A percentile compares a stretch with the other conserved stretches of the same genome.
Evolutionary conservation across 129 eudicot genomes (phyloP).

Genomic region (Pseudognaphalium luteoalbum): DNA sequence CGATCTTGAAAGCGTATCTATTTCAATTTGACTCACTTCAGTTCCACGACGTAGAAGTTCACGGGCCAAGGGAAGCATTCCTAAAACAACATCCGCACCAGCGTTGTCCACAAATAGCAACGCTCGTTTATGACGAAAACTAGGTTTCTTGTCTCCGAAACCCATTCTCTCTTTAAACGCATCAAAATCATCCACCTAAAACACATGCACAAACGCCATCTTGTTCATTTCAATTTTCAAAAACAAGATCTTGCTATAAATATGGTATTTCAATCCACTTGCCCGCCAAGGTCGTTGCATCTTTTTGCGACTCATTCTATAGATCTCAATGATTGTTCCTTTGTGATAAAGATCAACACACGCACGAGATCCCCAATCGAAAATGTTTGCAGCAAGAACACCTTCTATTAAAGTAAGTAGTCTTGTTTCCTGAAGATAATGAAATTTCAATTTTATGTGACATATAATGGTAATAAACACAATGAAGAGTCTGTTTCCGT

Average conservation of each 20-base stretch:
- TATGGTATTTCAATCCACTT: slow-evolving; percentile 28
- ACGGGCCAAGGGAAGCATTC: slow-evolving; percentile 98
- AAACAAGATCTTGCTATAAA: background rate
- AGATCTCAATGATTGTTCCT: slow-evolving; percentile 94
- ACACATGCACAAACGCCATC: slow-evolving; percentile 8
- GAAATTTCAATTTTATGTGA: background rate
- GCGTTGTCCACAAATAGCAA: slow-evolving; percentile 95
- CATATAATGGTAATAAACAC: background rate
- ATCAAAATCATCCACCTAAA: slow-evolving; percentile 94
- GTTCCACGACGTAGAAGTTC: slow-evolving; percentile 96
- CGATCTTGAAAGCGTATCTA: background rate
- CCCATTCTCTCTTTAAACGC: slow-evolving; percentile 75
- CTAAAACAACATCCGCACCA: slow-evolving; percentile 92
- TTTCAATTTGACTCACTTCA: slow-evolving; percentile 52
- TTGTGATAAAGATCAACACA: slow-evolving; percentile 98
- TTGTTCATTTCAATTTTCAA: background rate
- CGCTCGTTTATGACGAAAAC: slow-evolving; percentile 66
- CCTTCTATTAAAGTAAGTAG: slow-evolving; percentile 85
- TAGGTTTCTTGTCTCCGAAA: slow-evolving; percentile 49
- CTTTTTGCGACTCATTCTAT: slow-evolving; percentile 97
- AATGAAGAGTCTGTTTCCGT: background rate
- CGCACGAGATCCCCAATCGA: slow-evolving; percentile 99
- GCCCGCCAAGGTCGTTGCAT: slow-evolving; percentile 99
- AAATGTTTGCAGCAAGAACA: slow-evolving; percentile 97
- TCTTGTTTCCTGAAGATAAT: slow-evolving; percentile 63